These are phyloP conservation scores for Kwoniella heveanensis DNA, from an alignment of 768 basidiomycete genomes.

Conservation along the genomic window DNA sequence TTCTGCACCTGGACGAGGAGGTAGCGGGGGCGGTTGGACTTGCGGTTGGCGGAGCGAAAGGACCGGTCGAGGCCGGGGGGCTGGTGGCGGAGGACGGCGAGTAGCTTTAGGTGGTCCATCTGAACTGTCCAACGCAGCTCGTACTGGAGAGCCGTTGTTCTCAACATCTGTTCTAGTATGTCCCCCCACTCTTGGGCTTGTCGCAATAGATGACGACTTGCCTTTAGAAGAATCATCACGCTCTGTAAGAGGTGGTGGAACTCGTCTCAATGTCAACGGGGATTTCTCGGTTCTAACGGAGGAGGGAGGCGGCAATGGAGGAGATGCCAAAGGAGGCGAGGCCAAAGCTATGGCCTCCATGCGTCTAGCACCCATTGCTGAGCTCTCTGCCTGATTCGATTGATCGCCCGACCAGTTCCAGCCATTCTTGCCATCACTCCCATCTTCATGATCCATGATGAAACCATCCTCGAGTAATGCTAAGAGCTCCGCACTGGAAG, in stretches of 20 bases:
- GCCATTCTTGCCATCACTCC: neutral
- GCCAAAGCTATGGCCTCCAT: constrained; percentile 1
- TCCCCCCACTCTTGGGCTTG: neutral
- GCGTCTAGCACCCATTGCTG: constrained; percentile 12
- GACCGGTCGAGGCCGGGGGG: constrained; percentile 11
- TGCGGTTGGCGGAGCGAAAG: constrained; percentile 9
- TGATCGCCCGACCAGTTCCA: neutral
- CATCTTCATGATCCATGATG: constrained; percentile 17
- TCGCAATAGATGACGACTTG: neutral
- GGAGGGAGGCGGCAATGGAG: neutral
- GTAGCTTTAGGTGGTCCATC: neutral
- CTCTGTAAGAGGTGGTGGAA: neutral
- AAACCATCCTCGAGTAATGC: constrained; percentile 32
- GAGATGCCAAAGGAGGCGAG: neutral
- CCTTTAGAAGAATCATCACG: neutral
- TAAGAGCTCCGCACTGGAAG: constrained; percentile 34
- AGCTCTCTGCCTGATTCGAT: constrained; percentile 8
- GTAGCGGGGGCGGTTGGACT: constrained; percentile 23
- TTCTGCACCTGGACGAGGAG: constrained; percentile 24
- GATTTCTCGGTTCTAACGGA: neutral
- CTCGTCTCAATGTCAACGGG: neutral
- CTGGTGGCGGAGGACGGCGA: constrained; percentile 15
- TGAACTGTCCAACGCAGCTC: no score
- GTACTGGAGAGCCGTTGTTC: no score
- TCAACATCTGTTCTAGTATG: neutral